Evolutionary conservation across 2,329 filamentous ascomycete genomes (phyloP).

Genomic region (Diaporthe vexans): DNA sequence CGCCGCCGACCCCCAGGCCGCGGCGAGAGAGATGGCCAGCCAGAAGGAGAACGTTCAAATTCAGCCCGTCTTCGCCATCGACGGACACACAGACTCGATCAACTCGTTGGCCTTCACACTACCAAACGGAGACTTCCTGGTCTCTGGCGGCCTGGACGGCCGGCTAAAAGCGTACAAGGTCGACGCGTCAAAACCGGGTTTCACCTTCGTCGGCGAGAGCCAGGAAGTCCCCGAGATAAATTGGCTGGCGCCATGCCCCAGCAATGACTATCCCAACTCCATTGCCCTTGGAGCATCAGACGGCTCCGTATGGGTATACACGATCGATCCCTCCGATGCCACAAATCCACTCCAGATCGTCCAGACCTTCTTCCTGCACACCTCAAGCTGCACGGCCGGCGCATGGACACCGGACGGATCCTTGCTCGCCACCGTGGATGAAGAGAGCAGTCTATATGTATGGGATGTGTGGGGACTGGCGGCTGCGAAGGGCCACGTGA

Average conservation of each 20-base stretch:
- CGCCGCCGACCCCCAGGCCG: constrained; percentile 72
- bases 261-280: constrained; percentile 79
- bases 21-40: constrained; percentile 36
- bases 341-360: constrained; percentile 80
- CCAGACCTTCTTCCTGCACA: constrained; percentile 94
- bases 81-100: constrained; percentile 94
- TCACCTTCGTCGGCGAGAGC: constrained; percentile 79
- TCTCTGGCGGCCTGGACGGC: constrained; percentile 92
- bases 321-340: constrained; percentile 76
- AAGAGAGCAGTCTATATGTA: constrained; percentile 90
- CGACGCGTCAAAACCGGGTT: constrained; percentile 59
- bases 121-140: constrained; percentile 84
- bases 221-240: constrained; percentile 96
- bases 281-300: constrained; percentile 90
- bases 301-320: constrained; percentile 96
- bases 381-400: constrained; percentile 86
- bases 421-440: constrained; percentile 87
- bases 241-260: constrained; percentile 85
- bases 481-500: constrained; percentile 66
- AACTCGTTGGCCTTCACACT: constrained; percentile 88
- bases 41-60: constrained; percentile 67
- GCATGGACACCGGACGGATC: constrained; percentile 91
- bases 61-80: constrained; percentile 77
- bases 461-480: constrained; percentile 92
- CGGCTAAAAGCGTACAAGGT: constrained; percentile 79